Evolutionary conservation across 352 stramenopile genomes (phyloP).

Genomic region (Phytopythium delawarense): DNA sequence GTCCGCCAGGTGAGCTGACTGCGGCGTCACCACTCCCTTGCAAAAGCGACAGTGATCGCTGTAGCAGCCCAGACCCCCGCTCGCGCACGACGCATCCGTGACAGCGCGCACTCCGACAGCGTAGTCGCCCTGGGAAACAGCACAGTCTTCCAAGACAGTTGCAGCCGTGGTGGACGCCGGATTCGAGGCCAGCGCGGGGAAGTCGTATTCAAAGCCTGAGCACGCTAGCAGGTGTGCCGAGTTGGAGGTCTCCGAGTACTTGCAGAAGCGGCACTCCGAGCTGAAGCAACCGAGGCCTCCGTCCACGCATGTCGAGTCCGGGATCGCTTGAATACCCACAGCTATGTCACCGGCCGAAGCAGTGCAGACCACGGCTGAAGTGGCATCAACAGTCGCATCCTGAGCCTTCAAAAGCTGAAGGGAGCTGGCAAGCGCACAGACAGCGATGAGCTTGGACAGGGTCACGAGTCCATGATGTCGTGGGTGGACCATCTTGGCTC

Average conservation of each 20-base stretch:
- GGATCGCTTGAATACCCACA: conserved; percentile 24
- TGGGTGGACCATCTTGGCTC: conserved; percentile 5
- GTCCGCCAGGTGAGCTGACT: conserved; percentile 22
- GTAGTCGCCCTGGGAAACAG: conserved; percentile 18
- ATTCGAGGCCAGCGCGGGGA: conserved; percentile 2
- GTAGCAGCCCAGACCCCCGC: conserved; percentile 36
- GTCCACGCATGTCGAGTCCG: conserved; percentile 19
- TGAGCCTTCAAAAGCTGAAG: not conserved
- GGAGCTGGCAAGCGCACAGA: not conserved
- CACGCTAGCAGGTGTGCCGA: conserved; percentile 28
- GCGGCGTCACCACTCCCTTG: conserved; percentile 15
- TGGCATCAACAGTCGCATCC: not conserved
- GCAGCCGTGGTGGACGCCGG: not conserved
- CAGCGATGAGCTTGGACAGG: not conserved
- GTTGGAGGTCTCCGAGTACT: conserved; percentile 25
- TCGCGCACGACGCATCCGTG: conserved; percentile 20
- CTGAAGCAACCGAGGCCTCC: conserved; percentile 37
- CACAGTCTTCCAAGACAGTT: conserved; percentile 1
- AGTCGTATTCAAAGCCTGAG: conserved; percentile 14
- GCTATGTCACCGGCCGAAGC: conserved; percentile 25
- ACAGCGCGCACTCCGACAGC: conserved; percentile 30
- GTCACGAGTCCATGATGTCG: not conserved
- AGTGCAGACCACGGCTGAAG: not conserved
- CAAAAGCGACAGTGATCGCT: conserved; percentile 40
- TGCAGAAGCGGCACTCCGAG: conserved; percentile 33